Percentiles rank a stretch among this genome's conserved stretches.
phyloP scores from a whole-genome alignment of 805 yeast species.

The Metschnikowia sp. region DNA sequence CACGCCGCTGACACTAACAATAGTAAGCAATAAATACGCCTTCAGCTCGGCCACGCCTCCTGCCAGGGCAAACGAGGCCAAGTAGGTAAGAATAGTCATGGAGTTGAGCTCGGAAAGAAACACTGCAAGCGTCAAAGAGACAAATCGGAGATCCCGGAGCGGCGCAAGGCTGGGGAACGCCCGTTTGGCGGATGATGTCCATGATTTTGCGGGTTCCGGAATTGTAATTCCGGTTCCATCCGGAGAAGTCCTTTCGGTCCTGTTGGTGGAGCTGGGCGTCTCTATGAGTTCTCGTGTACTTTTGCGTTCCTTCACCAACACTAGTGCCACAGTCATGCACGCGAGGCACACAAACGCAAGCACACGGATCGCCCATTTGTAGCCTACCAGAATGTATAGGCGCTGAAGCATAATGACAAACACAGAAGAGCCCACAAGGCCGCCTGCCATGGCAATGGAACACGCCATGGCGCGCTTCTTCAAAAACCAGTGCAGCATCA shows the following conservation, averaged over 20 bases:
- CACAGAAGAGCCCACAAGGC: slow-evolving; percentile 50
- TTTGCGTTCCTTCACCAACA: slow-evolving; percentile 10
- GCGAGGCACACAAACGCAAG: slow-evolving; percentile 45
- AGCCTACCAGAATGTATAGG: slow-evolving; percentile 47
- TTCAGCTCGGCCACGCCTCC: slow-evolving; percentile 42
- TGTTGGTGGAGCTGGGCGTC: too few relatives aligned
- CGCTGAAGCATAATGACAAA: slow-evolving; percentile 54
- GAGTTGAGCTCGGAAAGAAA: slow-evolving; percentile 47
- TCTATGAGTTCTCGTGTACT: too few relatives aligned
- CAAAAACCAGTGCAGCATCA: slow-evolving; percentile 44
- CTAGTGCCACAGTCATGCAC: slow-evolving; percentile 22
- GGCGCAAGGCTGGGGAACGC: slow-evolving; percentile 16
- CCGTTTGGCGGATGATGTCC: neutral
- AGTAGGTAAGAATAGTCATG: slow-evolving; percentile 46
- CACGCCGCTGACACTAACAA: slow-evolving; percentile 46
- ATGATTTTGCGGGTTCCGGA: neutral
- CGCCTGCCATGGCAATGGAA: slow-evolving; percentile 48
- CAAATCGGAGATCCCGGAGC: slow-evolving; percentile 42
- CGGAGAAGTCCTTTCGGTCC: neutral
- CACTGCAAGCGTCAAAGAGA: slow-evolving; percentile 39
- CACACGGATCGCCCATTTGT: slow-evolving; percentile 51
- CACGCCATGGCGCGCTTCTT: slow-evolving; percentile 42
- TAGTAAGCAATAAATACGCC: slow-evolving; percentile 47
- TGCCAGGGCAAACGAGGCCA: slow-evolving; percentile 52
- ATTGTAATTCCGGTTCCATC: neutral